These are phyloP conservation scores for Leptodermis oblonga DNA, from an alignment of 257 asterid species.

Conservation along the genomic window DNA sequence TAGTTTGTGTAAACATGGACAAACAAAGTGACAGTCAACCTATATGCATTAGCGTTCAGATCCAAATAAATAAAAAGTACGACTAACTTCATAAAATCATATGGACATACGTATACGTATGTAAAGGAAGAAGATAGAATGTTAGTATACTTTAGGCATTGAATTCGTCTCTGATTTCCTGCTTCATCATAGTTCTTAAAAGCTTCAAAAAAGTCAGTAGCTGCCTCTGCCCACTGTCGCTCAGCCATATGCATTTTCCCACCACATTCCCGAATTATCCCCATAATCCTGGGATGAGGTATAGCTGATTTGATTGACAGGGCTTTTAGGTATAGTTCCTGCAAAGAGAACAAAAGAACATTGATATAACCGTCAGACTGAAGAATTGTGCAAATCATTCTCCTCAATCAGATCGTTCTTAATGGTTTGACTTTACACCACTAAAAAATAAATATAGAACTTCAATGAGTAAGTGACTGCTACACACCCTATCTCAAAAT, in stretches of 20 bases:
- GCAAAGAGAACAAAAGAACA: conserved; percentile 23
- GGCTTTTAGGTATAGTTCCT: conserved; percentile 89
- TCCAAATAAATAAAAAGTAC: background rate
- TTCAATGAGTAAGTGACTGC: background rate
- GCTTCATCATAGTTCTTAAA: conserved; percentile 98
- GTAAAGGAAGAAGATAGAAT: background rate
- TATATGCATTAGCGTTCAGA: background rate
- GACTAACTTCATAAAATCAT: background rate
- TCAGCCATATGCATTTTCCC: conserved; percentile 99
- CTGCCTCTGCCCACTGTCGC: conserved; percentile 95
- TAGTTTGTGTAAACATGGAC: background rate
- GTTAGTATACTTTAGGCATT: conserved; percentile 75
- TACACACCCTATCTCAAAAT: background rate
- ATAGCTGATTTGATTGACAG: conserved; percentile 94
- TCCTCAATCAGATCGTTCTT: background rate
- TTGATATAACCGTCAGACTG: background rate
- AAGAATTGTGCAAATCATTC: too few species aligned
- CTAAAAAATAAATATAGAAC: background rate
- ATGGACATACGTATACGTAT: background rate
- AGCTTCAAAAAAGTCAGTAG: conserved; percentile 98
- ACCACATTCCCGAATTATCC: conserved; percentile 98
- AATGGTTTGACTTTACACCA: background rate
- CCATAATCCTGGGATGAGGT: conserved; percentile 99
- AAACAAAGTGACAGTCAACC: background rate
- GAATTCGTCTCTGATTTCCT: conserved; percentile 94